Conservation (phyloP, 768 basidiomycete species). For the Tulasnella calospora region DNA sequence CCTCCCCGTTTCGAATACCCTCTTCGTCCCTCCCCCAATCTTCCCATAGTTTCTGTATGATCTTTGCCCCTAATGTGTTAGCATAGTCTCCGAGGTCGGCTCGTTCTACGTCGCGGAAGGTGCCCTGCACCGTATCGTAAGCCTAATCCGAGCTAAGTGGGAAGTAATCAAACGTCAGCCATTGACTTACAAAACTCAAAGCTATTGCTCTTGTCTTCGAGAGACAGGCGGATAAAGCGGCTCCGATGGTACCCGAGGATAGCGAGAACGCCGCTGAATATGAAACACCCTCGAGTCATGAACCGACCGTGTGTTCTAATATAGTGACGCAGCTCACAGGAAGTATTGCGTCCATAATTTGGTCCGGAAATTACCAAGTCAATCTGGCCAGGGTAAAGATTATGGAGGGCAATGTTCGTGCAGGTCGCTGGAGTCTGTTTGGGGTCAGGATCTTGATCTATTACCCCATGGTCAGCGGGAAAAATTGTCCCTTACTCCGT, state of each 20-base stretch:
- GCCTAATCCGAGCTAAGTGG: background rate
- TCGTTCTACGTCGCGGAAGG: slow-evolving; percentile 65
- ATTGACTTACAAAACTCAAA: slow-evolving; percentile 36
- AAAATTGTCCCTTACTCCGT: slow-evolving; percentile 53
- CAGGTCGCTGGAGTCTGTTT: slow-evolving; percentile 86
- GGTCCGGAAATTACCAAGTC: slow-evolving; percentile 91
- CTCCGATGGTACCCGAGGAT: slow-evolving; percentile 90
- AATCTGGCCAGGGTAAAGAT: slow-evolving; percentile 75
- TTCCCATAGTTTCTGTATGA: slow-evolving; percentile 70
- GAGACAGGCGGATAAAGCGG: slow-evolving; percentile 74
- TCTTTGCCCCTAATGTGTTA: slow-evolving; percentile 57
- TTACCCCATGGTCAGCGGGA: background rate
- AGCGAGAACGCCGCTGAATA: slow-evolving; percentile 72
- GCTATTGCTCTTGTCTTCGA: slow-evolving; percentile 73
- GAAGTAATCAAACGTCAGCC: no score
- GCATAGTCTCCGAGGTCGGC: slow-evolving; percentile 59
- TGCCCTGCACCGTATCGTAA: slow-evolving; percentile 61
- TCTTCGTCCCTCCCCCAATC: slow-evolving; percentile 74
- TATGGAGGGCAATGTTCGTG: slow-evolving; percentile 84
- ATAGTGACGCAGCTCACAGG: slow-evolving; percentile 45
- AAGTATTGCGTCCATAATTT: slow-evolving; percentile 79
- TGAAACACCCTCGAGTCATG: background rate
- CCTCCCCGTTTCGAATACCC: slow-evolving; percentile 55
- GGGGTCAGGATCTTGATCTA: slow-evolving; percentile 7
- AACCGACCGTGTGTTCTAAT: background rate